phyloP scores from a whole-genome alignment of 768 basidiomycete genomes.

The Tubosaeta sp. region DNA sequence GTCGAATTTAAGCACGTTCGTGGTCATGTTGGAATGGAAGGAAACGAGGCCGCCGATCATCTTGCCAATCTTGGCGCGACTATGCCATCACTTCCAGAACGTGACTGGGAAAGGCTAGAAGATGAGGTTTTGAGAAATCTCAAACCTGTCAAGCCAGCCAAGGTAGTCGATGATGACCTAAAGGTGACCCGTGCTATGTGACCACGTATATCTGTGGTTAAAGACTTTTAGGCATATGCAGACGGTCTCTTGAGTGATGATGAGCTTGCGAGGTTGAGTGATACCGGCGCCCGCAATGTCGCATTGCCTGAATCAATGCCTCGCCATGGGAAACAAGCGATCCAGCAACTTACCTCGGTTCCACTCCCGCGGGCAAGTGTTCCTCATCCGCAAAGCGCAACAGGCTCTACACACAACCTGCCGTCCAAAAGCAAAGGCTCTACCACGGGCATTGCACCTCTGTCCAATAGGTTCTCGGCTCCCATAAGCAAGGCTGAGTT shows the following conservation, averaged over 20 bases:
- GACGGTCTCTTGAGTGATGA: conserved; percentile 35
- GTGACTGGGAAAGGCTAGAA: conserved; percentile 50
- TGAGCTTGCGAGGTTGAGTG: conserved; percentile 26
- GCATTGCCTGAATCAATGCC: background rate
- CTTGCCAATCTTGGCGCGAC: conserved; percentile 60
- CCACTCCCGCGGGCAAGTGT: background rate
- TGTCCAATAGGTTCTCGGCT: no score
- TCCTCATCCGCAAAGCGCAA: background rate
- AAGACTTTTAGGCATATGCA: conserved; percentile 27
- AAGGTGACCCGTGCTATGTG: conserved; percentile 17
- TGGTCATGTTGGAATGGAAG: conserved; percentile 71
- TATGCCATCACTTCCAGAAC: conserved; percentile 40
- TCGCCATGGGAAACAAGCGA: no score
- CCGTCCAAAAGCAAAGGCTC: no score
- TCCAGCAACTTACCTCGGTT: background rate
- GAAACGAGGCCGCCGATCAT: conserved; percentile 85
- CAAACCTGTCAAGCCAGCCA: conserved; percentile 1
- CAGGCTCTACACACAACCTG: background rate
- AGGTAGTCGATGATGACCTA: conserved; percentile 5
- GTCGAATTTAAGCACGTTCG: conserved; percentile 69
- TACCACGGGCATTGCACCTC: no score
- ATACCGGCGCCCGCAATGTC: background rate
- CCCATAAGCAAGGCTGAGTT: conserved; percentile 14
- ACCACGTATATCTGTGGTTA: conserved; percentile 1
- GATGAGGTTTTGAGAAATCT: conserved; percentile 10